Conservation (phyloP, 345 rosid genomes). For the Cochlearia excelsa region DNA sequence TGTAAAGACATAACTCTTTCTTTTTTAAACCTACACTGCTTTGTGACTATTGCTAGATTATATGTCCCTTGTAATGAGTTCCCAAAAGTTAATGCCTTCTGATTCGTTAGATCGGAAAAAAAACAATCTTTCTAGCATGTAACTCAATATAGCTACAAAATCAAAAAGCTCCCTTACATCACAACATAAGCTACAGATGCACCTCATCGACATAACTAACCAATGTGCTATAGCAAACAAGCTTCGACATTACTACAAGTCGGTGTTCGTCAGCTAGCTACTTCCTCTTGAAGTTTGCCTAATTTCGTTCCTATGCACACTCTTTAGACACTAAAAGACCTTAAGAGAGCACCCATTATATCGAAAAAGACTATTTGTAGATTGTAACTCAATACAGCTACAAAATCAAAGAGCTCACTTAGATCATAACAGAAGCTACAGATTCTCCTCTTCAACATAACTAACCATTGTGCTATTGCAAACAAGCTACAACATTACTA, state of each 20-base stretch:
- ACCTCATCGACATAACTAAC: conserved; percentile 8
- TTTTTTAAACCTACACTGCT: background rate
- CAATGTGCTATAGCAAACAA: conserved; percentile 12
- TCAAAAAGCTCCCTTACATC: background rate
- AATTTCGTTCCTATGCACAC: background rate
- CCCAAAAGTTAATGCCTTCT: background rate
- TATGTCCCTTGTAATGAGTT: conserved; percentile 6
- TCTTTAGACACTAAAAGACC: background rate
- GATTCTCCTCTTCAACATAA: conserved; percentile 3
- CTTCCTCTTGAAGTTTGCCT: background rate
- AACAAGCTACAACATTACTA: conserved; percentile 11
- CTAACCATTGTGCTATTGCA: conserved; percentile 8
- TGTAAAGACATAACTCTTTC: background rate
- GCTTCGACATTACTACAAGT: conserved; percentile 8
- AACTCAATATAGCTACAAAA: background rate
- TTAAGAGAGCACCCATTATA: background rate
- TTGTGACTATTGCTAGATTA: background rate
- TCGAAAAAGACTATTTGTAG: background rate
- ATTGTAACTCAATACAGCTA: background rate
- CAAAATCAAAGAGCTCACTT: background rate
- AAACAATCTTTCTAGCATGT: background rate
- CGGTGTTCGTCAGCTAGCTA: background rate
- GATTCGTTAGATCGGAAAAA: background rate
- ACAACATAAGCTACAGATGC: conserved; percentile 1
- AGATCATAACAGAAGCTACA: conserved; percentile 4